Conservation (phyloP, 257 asterid species). For the Solanum infundibuliforme region DNA sequence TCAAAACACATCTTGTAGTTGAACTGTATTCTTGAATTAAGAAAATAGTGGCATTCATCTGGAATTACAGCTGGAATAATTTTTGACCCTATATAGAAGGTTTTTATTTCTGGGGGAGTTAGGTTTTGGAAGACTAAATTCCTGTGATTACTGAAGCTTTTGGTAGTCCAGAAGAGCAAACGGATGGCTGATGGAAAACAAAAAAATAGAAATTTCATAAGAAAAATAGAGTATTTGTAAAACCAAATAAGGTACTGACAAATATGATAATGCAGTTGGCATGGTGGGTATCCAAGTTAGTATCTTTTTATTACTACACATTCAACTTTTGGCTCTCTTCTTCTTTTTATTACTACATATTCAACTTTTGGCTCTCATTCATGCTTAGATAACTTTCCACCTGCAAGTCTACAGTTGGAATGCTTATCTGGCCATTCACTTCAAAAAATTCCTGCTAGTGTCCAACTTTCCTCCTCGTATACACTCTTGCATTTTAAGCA, state of each 20-base stretch:
- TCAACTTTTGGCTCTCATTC: background rate
- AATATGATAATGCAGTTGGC: background rate
- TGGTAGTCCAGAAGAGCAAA: background rate
- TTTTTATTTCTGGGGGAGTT: background rate
- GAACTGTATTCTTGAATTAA: background rate
- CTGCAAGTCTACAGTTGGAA: background rate
- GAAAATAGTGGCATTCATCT: background rate
- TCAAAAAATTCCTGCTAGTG: background rate
- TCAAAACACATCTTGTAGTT: background rate
- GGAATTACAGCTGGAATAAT: background rate
- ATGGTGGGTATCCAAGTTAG: background rate
- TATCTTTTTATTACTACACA: background rate
- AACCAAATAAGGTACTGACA: background rate
- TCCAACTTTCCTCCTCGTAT: background rate
- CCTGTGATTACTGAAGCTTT: background rate
- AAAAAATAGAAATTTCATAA: background rate
- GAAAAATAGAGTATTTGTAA: background rate
- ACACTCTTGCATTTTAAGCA: background rate
- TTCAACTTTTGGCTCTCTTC: background rate
- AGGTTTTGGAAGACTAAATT: background rate
- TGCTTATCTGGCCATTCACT: background rate
- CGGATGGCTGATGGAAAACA: background rate
- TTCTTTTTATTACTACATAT: background rate
- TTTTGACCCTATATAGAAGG: background rate
- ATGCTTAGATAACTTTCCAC: background rate